phyloP scores from a whole-genome alignment of 1,139 yeast genomes.

The Kurtzmaniella quercitrusa region DNA sequence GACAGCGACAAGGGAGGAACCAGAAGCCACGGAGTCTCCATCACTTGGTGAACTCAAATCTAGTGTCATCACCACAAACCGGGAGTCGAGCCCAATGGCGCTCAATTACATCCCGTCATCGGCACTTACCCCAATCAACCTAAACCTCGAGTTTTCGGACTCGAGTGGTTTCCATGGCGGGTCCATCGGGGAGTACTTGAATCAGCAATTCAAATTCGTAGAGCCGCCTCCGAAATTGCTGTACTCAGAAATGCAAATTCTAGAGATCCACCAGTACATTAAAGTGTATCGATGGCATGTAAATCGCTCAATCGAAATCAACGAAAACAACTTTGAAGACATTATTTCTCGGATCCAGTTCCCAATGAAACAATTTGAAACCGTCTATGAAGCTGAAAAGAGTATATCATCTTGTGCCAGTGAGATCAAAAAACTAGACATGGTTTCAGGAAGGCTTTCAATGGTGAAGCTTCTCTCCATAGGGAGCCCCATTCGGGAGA shows the following conservation, averaged over 20 bases:
- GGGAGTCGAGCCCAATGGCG: not conserved
- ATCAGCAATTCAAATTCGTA: not conserved
- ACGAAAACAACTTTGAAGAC: not conserved
- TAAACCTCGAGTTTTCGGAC: not conserved
- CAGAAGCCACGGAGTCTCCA: no score
- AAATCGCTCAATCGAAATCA: not conserved
- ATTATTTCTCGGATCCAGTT: constrained; percentile 3
- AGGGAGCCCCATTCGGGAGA: constrained; percentile 20
- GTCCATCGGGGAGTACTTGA: not conserved
- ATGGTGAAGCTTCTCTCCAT: constrained; percentile 13
- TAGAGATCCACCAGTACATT: not conserved
- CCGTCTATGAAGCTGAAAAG: constrained; percentile 16
- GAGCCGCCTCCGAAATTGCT: not conserved
- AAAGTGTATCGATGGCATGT: not conserved
- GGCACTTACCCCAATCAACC: not conserved
- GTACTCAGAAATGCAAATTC: not conserved
- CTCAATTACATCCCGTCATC: not conserved
- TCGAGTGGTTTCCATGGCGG: not conserved
- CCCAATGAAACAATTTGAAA: constrained; percentile 11
- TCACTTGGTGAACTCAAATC: not conserved
- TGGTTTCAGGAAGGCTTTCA: constrained; percentile 9
- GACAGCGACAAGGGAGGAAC: no score
- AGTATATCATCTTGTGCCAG: constrained; percentile 8
- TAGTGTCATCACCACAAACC: not conserved
- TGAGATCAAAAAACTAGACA: constrained; percentile 6